Base-by-base conservation (phyloP, 805 yeast species). In the Clavispora santaluciae region DNA sequence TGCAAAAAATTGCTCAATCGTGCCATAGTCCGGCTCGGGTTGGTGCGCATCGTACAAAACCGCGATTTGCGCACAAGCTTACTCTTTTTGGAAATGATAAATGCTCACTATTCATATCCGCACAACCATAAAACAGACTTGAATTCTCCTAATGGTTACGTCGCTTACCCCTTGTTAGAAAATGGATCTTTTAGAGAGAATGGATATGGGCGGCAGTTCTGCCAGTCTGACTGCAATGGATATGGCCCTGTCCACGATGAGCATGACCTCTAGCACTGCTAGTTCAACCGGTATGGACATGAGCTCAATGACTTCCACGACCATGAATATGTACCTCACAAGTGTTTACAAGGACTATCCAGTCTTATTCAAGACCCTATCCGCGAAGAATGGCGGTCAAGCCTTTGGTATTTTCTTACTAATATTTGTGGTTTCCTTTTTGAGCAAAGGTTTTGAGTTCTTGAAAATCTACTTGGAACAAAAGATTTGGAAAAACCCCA, bases 381-480 rank as follows among this genome's bases (percentile, higher is more conserved):
- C 55, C 10, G 91, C 91, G 2, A 49, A 64, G 2, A 65, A 62
- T 31, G 75, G 75, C 20, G 88, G 72, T 8, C 72, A 74, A 39
- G 89, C 86, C 0, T 85, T 85, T 58, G 95, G 91, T 18, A 83
- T 85, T 12, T 85, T 84, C 54, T 63, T 79, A 25, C 63, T 81
- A 11, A 56, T 85, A 17, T 76, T 85, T 55, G 75, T 74, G 21
- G 63, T 76, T 2, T 80, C 81, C 0, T 75, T 85, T 53, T 64
- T 73, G 26, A 70, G 80, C 44, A 75, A 85, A 55, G 82, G 85
- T 2, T 40, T 81, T 6, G 72, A 75, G 33, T 83, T 83, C 56
- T 47, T 73, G 16, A 72, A 78, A 42, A 73, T 80, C 51, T 84
- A 83, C 54, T 54, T 85, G 43, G 91, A 85, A 54, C 83, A 79